These are phyloP conservation scores for Pharus latifolius DNA, from an alignment of 176 grass and related monocot species.

Conservation along the genomic window DNA sequence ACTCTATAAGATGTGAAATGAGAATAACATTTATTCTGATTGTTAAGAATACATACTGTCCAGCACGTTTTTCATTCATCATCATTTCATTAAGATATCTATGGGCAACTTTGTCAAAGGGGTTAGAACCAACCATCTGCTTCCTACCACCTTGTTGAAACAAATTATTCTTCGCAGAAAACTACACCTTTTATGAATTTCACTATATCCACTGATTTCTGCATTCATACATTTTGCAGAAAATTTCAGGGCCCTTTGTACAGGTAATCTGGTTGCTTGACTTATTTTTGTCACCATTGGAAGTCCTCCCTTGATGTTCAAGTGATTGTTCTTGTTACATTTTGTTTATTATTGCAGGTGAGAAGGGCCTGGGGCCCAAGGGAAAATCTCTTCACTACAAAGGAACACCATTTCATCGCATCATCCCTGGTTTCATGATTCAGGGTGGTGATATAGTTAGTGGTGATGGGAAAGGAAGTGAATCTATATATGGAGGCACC, in stretches of 20 bases:
- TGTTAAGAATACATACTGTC: neutral
- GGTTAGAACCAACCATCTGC: neutral
- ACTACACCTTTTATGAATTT: neutral
- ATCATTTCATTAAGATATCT: neutral
- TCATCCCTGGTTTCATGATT: conserved; percentile 93
- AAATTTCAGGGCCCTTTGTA: conserved; percentile 94
- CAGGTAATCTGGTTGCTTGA: conserved; percentile 44
- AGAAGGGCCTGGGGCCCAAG: conserved; percentile 56
- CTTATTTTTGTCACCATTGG: neutral
- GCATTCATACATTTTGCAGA: conserved; percentile 39
- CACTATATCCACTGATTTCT: neutral
- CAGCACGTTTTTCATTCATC: neutral
- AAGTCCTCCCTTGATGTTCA: neutral
- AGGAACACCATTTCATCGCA: conserved; percentile 84
- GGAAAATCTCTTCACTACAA: conserved; percentile 86
- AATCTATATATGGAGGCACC: conserved; percentile 83
- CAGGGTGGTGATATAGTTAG: conserved; percentile 84
- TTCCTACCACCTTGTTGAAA: neutral
- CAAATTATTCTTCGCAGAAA: neutral
- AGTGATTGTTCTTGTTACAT: neutral
- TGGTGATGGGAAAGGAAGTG: conserved; percentile 63
- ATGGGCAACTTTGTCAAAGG: neutral
- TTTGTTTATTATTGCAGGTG: conserved; percentile 36
- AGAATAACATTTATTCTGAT: no score
- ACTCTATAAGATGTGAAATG: no score